Evolutionary conservation across 78 protist genomes (phyloP).

Genomic region (Dictyostelium capitatum): DNA sequence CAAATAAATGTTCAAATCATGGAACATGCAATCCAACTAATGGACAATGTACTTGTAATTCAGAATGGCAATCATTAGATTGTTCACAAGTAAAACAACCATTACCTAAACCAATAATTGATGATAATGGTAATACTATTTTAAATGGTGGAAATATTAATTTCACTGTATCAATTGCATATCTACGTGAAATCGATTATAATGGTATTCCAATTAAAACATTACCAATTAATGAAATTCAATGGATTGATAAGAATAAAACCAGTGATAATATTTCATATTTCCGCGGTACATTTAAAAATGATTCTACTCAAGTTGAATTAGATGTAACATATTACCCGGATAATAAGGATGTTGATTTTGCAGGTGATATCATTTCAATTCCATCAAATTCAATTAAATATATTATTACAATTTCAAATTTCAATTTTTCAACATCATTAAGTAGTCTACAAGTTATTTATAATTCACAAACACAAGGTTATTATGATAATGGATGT

Average conservation of each 20-base stretch:
- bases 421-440: not conserved
- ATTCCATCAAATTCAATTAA: conserved; percentile 41
- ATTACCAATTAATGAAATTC: not conserved
- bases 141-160: conserved; percentile 29
- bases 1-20: not conserved
- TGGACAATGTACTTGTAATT: not conserved
- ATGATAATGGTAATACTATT: conserved; percentile 29
- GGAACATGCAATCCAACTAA: conserved; percentile 13
- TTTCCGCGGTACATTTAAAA: not conserved
- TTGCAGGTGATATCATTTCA: conserved; percentile 34
- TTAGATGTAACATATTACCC: not conserved
- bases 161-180: conserved; percentile 26
- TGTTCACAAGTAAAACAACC: conserved; percentile 13
- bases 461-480: conserved; percentile 33
- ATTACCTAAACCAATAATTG: not conserved
- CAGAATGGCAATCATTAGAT: not conserved
- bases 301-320: conserved; percentile 2
- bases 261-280: not conserved
- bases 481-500: not conserved
- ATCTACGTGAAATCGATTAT: not conserved
- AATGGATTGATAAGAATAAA: conserved; percentile 10
- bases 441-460: conserved; percentile 23
- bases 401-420: not conserved
- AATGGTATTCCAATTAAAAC: not conserved
- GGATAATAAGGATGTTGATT: not conserved